Base-by-base conservation (phyloP, 169 alveolate genomes). In the Hepatocystis sp. region DNA sequence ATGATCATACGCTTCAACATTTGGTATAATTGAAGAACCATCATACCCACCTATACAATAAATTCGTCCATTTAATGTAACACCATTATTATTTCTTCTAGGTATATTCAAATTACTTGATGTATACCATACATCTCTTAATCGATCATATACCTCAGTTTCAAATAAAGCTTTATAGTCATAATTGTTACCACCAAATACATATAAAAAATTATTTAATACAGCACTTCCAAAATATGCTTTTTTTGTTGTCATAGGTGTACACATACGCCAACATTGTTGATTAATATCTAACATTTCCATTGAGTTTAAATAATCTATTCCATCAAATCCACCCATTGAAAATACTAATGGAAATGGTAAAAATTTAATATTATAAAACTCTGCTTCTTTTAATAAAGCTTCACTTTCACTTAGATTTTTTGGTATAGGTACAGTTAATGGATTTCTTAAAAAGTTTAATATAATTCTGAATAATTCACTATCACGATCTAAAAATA, bases 91-190 rank as follows among this genome's bases (percentile, higher is more conserved):
- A 91, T 94, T 94, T 40, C 97, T 68, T 58, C 97, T 64, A 5
- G 97, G 96, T 15, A 91, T 84, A 47, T 92, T 91, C 53, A 95
- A 91, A 25, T 95, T 64, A 39, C 96, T 91, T 21, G 85, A 91
- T 23, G 89, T 67, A 66, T 76, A 90, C 98, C 98, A 95, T 5
- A 89, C 65, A 61, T 94, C 97, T 7, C 97, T 85, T 42, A 95
- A 90, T 13, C 96, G 68, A 85, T 95, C 98, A 86, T 94, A 95
- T 51, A 95, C 94, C 91, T 95, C 98, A 13, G 94, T 92, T 66
- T 95, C 98, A 67, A 96, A 94, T 28, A 95, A 91, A n/a, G 98
- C 98, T 86, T 94, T 94, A 91, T 94, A 95, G 90, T 95, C 97
- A 66, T 94, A 84, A 71, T 95, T 95, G 88, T 95, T 96, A 2